Evolutionary conservation across 805 yeast genomes (phyloP), one percentile per base, ranked within the genome.

Genomic region (Maudiozyma pseudohumilis): DNA sequence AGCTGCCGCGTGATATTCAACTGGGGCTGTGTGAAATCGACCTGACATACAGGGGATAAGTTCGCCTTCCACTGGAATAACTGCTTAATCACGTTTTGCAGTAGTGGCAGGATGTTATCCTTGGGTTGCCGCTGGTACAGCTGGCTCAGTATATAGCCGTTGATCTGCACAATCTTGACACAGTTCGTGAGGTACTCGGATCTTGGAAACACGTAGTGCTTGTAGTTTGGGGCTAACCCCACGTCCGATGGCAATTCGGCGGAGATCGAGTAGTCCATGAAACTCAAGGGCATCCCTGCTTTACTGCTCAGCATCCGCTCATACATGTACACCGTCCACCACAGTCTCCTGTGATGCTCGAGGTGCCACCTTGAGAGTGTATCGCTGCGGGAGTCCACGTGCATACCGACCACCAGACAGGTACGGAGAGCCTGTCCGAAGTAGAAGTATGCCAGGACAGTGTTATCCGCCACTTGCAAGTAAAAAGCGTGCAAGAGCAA

Each of bases 301-400:
- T 82, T 82, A 10, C 88, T 79, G 6, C 86, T 79, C 29, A 82
- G 59, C 89, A 82, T 81, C 56, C 89, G 62, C 60, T 87, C 96
- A 48, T 84, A 73, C 58, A 79, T 75, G 59, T 84, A 86, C 23
- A 80, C 76, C 29, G 87, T 79, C 96, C 96, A 87, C 65, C 89
- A 87, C 25, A 85, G 60, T 40, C 88, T 72, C 52, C 94, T 71
- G 36, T 95, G 69, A 56, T 83, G 87, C 46, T 88, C 95, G 46
- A 81, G 77, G 64, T 80, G 89, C 47, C 73, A 72, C 44, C 75
- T 68, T 24, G 77, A 67, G 15, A 82, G 64, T 25, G 68, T 74
- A 44, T 77, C 85, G 47, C 75, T 74, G 42, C 80, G 88, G 6
- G 85, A 78, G 60, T 82, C 92, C 2, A 82, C 92, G 55, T 82